phyloP scores from a whole-genome alignment of 2,329 filamentous ascomycete genomes.

The Fusarium incarnatum region DNA sequence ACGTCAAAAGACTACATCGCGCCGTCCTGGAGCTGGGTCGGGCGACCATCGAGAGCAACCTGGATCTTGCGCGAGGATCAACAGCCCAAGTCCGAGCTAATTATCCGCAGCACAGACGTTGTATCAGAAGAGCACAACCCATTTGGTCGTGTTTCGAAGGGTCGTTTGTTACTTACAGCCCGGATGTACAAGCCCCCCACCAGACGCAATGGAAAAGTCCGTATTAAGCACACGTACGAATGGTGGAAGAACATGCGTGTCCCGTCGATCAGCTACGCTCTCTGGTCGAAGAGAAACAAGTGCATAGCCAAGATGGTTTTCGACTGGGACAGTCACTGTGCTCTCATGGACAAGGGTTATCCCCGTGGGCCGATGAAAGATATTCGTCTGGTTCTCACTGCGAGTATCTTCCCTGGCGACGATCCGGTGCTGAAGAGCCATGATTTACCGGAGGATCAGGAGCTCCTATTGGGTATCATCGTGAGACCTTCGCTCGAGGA shows the following conservation, averaged over 20 bases:
- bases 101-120: fast-evolving
- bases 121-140: fast-evolving
- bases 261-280: background rate
- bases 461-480: background rate
- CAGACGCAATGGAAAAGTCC: background rate
- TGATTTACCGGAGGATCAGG: background rate
- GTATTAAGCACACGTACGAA: background rate
- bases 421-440: background rate
- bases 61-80: fast-evolving
- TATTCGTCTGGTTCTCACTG: background rate
- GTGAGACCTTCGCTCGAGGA: background rate
- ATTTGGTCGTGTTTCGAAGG: background rate
- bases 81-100: background rate
- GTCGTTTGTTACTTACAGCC: fast-evolving
- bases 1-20: fast-evolving
- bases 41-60: fast-evolving
- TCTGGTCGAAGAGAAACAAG: background rate
- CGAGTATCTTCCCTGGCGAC: background rate
- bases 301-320: background rate
- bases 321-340: background rate
- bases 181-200: fast-evolving
- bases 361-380: fast-evolving
- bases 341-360: fast-evolving
- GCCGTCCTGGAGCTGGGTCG: background rate
- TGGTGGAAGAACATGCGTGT: background rate